Percentiles rank a stretch among this genome's conserved stretches.
Conservation (phyloP, 108 stramenopile genomes). For the Cyclotella baltica region DNA sequence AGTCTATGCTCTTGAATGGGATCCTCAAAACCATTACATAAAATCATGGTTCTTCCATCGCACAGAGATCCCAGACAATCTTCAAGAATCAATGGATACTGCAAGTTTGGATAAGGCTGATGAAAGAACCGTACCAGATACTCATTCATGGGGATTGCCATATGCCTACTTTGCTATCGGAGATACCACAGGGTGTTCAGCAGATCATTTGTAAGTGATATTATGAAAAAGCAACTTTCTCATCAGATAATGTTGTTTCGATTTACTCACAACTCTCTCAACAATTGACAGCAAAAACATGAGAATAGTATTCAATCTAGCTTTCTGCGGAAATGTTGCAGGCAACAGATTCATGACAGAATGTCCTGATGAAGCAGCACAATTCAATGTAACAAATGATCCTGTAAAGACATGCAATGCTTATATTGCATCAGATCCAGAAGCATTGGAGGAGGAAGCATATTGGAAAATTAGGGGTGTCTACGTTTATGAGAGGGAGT, state of each 20-base stretch:
- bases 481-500: constrained; percentile 85
- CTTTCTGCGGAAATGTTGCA: constrained; percentile 88
- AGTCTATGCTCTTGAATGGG: constrained; percentile 80
- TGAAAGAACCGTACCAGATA: constrained; percentile 80
- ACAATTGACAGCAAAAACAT: constrained; percentile 75
- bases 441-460: constrained; percentile 79
- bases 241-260: too few relatives aligned
- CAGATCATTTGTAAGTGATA: constrained; percentile 69
- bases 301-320: constrained; percentile 88
- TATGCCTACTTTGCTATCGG: constrained; percentile 91
- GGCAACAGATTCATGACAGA: constrained; percentile 85
- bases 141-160: constrained; percentile 81
- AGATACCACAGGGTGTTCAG: constrained; percentile 74
- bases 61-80: constrained; percentile 70
- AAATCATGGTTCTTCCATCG: constrained; percentile 93
- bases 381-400: constrained; percentile 68
- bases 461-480: constrained; percentile 92
- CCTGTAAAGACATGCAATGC: constrained; percentile 72
- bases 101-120: constrained; percentile 46
- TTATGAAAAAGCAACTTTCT: too few relatives aligned
- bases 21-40: constrained; percentile 82
- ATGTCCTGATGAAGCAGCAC: constrained; percentile 72
- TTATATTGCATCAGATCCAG: constrained; percentile 78
- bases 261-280: too few relatives aligned
- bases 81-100: constrained; percentile 67